Evolutionary conservation across 176 grass and related monocot species (phyloP).

Genomic region (Lolium perenne): DNA sequence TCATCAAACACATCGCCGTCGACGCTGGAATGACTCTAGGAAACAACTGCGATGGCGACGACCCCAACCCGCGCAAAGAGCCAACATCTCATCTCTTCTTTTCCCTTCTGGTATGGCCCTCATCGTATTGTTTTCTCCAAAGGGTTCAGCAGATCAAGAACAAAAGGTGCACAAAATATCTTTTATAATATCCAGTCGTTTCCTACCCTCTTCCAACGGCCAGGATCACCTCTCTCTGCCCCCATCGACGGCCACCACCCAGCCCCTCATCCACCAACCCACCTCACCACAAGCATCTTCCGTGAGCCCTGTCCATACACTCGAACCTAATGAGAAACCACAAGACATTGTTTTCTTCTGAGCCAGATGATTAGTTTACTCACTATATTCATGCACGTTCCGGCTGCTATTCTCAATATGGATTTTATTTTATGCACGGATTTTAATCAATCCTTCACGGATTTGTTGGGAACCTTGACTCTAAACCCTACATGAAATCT

Average conservation of each 20-base stretch:
- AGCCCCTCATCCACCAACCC: conserved; percentile 59
- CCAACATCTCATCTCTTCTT: background rate
- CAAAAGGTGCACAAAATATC: conserved; percentile 16
- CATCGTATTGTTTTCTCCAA: background rate
- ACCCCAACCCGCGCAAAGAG: conserved; percentile 21
- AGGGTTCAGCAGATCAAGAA: background rate
- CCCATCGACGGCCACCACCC: conserved; percentile 42
- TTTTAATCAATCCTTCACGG: too few species aligned
- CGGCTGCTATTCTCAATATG: too few species aligned
- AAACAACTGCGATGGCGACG: conserved; percentile 31
- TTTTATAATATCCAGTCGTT: conserved; percentile 57
- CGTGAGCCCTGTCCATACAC: conserved; percentile 27
- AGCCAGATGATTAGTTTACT: too few species aligned
- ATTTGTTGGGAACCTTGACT: too few species aligned
- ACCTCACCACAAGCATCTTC: background rate
- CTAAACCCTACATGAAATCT: too few species aligned
- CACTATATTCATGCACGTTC: too few species aligned
- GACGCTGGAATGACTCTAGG: background rate
- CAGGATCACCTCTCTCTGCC: conserved; percentile 15
- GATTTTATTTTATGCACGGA: too few species aligned
- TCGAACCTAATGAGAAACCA: background rate
- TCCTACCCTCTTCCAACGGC: conserved; percentile 66
- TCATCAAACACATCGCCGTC: conserved; percentile 19
- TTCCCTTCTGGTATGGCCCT: background rate
- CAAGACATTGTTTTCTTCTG: background rate